Base-by-base conservation (phyloP, 768 basidiomycete species). In the Collybia nuda region DNA sequence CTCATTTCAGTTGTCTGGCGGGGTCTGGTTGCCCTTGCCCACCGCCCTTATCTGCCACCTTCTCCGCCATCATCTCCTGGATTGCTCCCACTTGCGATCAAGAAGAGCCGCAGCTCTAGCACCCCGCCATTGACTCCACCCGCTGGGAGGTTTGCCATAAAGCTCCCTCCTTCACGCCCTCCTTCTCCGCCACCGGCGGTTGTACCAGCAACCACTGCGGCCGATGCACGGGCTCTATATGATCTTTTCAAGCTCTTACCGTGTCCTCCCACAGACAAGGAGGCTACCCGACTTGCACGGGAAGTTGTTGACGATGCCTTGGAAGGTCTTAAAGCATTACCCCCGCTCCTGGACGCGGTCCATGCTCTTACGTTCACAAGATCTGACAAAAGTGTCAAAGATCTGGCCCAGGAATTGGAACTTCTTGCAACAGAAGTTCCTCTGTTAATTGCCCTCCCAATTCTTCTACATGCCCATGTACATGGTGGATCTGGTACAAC, bases 301-400 rank as follows among this genome's bases (percentile, higher is more conserved):
- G 90, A 93, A 62, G 90, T 88, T 5, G 88, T 92, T 8, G 84
- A 87, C 47, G 90, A 91, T 59, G 90, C 87, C 1, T 83, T 86
- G 56, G 79, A 78, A 48, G 85, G 82, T 14, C 68, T 92, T 22
- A 69, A 74, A 56, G 77, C 81, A 18, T 66, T 92, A 15, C 70
- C 72, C 14, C 69, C 74, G 8, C 72, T 90, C 22, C 70, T 90
- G 12, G 84, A 86, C 51, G 73, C 72, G 14, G 71, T 77, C 14
- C 48, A 56, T 4, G 64, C 71, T 35, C 46, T 63, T 17, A 50
- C 49, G 24, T 61, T 65, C 37, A 40, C 54, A 52, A 54, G 59
- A 41, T 49, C 56, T 17, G 47, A 51, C 36, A 40, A 56, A 29
- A 57, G 44, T 17, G 51, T 64, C 28, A 61, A 66, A 22, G 67